Evolutionary conservation across 1,284 basidiomycete genomes (phyloP), one percentile per base, ranked within the genome.

Genomic region (Apiotrichum porosum): DNA sequence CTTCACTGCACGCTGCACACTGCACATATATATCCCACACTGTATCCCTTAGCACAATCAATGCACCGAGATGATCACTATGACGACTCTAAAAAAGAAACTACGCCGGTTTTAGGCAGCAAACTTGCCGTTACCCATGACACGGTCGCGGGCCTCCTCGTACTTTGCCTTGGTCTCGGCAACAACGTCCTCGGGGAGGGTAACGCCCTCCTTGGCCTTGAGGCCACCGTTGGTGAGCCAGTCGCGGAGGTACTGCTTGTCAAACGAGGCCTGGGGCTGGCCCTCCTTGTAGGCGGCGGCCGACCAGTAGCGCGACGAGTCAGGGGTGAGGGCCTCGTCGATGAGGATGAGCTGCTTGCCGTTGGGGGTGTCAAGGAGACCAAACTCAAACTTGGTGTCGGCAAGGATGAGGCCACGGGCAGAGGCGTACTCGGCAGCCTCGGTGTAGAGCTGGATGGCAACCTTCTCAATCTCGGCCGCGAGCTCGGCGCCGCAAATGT

Each of bases 231-330:
- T 69, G 21, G 82, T 81, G 34, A 97, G 76, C 86, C 91, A 92
- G 70, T 97, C 92, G 31, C 95, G 79, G 37, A 98, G 76, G 66
- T 87, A 97, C 75, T 99, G 94, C 77, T 99, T 98, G 73, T 98
- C 95, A 64, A 95, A 98, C 63, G 88, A 91, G 18, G 84, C 81
- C 74, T 97, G 94, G 0, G 83, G 68, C 47, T 80, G 77, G 9
- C 94, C 94, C 3, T 82, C 78, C 33, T 76, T 73, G 75, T 95
- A 98, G 3, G 76, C 80, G 13, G 77, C 78, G 0, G 83, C 78
- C 1, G 90, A 85, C 94, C 95, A 98, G 78, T 97, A 99, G 34
- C 94, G 82, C 17, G 92, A 97, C 19, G 91, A 95, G 74, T 98
- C 95, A 6, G 94, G 93, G 0, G 95, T 98, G 44, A 99, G 81